A percentile compares a stretch with the other conserved stretches of the same genome.
phyloP scores from a whole-genome alignment of 805 yeast genomes.

The Candida krabiensis region DNA sequence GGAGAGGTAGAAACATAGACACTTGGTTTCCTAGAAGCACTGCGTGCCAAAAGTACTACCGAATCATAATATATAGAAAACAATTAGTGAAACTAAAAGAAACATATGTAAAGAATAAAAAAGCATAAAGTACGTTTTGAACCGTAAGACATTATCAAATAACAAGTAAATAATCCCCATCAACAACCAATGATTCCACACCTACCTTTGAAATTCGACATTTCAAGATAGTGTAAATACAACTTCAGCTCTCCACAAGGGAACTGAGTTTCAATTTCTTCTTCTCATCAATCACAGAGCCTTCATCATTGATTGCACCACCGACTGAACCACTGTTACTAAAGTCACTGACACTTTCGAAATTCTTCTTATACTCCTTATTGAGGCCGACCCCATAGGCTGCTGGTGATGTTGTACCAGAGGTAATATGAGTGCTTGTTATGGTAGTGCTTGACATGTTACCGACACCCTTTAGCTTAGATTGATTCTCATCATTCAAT shows the following conservation, averaged over 20 bases:
- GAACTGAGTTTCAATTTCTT: conserved; percentile 15
- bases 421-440: conserved; percentile 2
- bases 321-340: conserved; percentile 1
- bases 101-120: too few relatives aligned
- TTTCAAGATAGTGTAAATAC: not conserved
- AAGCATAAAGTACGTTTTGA: too few relatives aligned
- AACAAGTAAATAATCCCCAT: too few relatives aligned
- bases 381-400: conserved; percentile 1
- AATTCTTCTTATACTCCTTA: conserved; percentile 9
- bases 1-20: too few relatives aligned
- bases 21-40: too few relatives aligned
- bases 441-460: not conserved
- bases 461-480: conserved; percentile 6
- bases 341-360: conserved; percentile 3
- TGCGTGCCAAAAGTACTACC: too few relatives aligned
- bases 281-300: conserved; percentile 2
- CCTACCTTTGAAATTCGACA: too few relatives aligned
- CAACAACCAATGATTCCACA: too few relatives aligned
- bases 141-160: too few relatives aligned
- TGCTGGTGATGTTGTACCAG: conserved; percentile 8
- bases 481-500: conserved; percentile 22
- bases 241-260: conserved; percentile 9
- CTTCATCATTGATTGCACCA: not conserved
- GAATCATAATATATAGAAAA: too few relatives aligned
- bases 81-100: too few relatives aligned